These are phyloP conservation scores for Pinus albicaulis DNA, from an alignment of 75 land plant genomes.

Conservation along the genomic window DNA sequence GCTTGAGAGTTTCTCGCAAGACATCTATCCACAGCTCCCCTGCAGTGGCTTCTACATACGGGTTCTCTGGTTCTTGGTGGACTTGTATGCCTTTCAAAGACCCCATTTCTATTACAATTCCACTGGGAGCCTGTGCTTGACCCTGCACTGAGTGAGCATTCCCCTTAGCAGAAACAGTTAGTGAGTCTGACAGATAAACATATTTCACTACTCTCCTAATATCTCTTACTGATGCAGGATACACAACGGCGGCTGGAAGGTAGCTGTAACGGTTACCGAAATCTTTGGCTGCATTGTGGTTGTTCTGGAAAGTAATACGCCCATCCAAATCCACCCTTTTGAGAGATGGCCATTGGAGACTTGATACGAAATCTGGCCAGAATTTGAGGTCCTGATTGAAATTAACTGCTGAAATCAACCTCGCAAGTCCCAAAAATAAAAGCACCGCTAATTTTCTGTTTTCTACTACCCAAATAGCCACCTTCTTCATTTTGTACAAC, in stretches of 20 bases:
- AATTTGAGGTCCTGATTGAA: too few relatives aligned
- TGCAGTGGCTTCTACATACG: conserved; percentile 47
- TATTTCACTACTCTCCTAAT: conserved; percentile 26
- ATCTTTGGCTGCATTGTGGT: conserved; percentile 41
- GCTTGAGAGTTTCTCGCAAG: conserved; percentile 29
- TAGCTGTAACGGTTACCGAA: conserved; percentile 59
- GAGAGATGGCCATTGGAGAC: too few relatives aligned
- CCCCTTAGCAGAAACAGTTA: conserved; percentile 85
- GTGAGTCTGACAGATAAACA: conserved; percentile 26
- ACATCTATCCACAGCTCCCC: conserved; percentile 87
- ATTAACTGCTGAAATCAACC: too few relatives aligned
- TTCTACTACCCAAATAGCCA: too few relatives aligned
- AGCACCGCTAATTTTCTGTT: too few relatives aligned
- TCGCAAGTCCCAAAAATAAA: too few relatives aligned
- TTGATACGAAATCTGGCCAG: too few relatives aligned
- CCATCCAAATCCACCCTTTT: conserved; percentile 20
- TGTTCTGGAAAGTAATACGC: conserved; percentile 21
- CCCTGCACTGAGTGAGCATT: conserved; percentile 97
- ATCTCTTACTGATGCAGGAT: conserved; percentile 43
- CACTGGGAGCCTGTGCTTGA: conserved; percentile 55
- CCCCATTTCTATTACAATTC: conserved; percentile 71
- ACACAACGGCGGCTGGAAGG: conserved; percentile 46
- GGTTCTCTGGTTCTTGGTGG: neutral
- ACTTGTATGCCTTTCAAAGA: conserved; percentile 15
- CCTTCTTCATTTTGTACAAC: too few relatives aligned